These are phyloP conservation scores for Trichoderma sp. DNA, from an alignment of 2,329 filamentous ascomycete genomes.

Conservation along the genomic window DNA sequence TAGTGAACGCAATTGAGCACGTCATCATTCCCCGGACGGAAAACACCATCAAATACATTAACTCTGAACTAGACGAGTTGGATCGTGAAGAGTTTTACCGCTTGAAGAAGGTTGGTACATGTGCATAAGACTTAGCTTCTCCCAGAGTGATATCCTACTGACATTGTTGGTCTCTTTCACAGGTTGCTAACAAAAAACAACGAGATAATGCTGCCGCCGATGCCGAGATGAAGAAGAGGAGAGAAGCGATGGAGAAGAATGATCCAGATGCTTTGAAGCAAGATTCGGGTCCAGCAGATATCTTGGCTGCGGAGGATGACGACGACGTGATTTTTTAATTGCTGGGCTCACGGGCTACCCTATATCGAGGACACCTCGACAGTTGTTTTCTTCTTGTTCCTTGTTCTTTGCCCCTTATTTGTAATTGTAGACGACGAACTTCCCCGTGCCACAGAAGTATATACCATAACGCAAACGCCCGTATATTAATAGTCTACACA, in stretches of 20 bases:
- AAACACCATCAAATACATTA: slow-evolving; percentile 99
- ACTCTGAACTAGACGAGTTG: slow-evolving; percentile 94
- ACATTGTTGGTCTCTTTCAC: background rate
- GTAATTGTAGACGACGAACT: slow-evolving; percentile 5
- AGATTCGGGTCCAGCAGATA: slow-evolving; percentile 49
- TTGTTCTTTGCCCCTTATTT: background rate
- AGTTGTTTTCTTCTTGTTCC: slow-evolving; percentile 17
- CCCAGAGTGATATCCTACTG: background rate
- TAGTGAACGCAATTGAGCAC: slow-evolving; percentile 92
- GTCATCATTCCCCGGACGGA: slow-evolving; percentile 97
- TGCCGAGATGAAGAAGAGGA: slow-evolving; percentile 72
- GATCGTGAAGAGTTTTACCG: slow-evolving; percentile 98
- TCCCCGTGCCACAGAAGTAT: background rate
- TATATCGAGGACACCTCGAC: background rate
- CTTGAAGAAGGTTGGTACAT: slow-evolving; percentile 68
- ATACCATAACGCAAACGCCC: background rate
- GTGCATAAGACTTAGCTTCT: background rate
- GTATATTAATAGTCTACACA: background rate
- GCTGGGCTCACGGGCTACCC: background rate
- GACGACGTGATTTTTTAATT: slow-evolving; percentile 82
- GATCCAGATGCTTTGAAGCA: slow-evolving; percentile 39
- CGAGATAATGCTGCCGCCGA: slow-evolving; percentile 69
- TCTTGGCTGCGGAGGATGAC: slow-evolving; percentile 73
- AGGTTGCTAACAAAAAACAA: slow-evolving; percentile 79
- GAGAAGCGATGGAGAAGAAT: slow-evolving; percentile 45